A percentile compares a stretch with the other conserved stretches of the same genome.
These are phyloP conservation scores for Fusarium humuli DNA, from an alignment of 2,329 filamentous ascomycete species.

Conservation along the genomic window DNA sequence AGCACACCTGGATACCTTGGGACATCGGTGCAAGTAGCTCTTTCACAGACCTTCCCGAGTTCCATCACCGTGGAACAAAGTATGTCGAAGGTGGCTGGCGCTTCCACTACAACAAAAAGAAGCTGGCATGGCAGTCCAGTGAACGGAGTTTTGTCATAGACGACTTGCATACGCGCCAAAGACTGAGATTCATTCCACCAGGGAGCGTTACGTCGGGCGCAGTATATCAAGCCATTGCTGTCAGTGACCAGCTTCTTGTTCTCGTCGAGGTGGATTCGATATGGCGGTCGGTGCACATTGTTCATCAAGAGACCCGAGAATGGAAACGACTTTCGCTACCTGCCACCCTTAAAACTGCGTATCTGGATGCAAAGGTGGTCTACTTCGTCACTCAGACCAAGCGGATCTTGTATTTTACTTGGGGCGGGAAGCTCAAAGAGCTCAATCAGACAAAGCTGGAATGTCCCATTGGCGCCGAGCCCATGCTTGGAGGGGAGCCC, in stretches of 20 bases:
- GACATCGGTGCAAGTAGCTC: constrained; percentile 19
- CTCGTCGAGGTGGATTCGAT: constrained; percentile 1
- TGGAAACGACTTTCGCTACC: constrained; percentile 42
- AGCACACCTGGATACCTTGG: constrained; percentile 26
- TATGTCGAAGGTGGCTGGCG: not conserved
- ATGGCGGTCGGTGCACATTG: constrained; percentile 21
- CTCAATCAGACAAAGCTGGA: constrained; percentile 23
- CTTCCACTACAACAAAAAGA: constrained; percentile 41
- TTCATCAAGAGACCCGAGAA: constrained; percentile 27
- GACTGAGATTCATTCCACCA: constrained; percentile 37
- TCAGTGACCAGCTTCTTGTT: constrained; percentile 41
- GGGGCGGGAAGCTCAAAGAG: constrained; percentile 32
- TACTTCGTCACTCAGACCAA: constrained; percentile 39
- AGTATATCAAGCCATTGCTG: constrained; percentile 27
- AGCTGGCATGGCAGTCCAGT: constrained; percentile 47
- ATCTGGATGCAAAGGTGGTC: constrained; percentile 32
- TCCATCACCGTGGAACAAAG: not conserved
- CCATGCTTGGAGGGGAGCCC: constrained; percentile 25
- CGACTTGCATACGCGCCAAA: constrained; percentile 35
- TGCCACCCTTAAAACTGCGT: constrained; percentile 22
- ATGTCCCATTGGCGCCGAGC: not conserved
- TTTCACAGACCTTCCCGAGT: not conserved
- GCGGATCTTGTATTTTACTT: constrained; percentile 40
- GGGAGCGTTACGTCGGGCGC: constrained; percentile 32
- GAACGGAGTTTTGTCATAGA: constrained; percentile 41